Evolutionary conservation across 768 basidiomycete species (phyloP).

Genomic region (Pleurotus pulmonarius): DNA sequence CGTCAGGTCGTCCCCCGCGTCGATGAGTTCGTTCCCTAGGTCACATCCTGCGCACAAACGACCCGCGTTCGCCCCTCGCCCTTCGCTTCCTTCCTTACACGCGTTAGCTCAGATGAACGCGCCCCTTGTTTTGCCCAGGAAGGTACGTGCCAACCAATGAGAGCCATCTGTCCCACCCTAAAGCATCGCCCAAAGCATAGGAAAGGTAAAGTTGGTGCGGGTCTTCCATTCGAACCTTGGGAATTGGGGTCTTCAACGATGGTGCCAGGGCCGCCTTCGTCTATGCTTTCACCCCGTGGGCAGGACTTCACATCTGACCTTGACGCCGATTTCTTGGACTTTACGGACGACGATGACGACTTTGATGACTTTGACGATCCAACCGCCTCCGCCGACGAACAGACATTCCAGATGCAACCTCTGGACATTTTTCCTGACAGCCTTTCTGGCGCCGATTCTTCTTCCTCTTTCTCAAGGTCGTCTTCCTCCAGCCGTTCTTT

Average conservation of each 20-base stretch:
- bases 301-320: slow-evolving; percentile 15
- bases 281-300: slow-evolving; percentile 1
- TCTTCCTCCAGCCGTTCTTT: slow-evolving; percentile 3
- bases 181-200: slow-evolving; percentile 32
- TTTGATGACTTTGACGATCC: slow-evolving; percentile 1
- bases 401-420: too few relatives aligned
- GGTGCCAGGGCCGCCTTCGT: not conserved
- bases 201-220: slow-evolving; percentile 49
- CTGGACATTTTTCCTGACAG: not conserved
- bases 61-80: slow-evolving; percentile 44
- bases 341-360: slow-evolving; percentile 14
- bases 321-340: slow-evolving; percentile 16
- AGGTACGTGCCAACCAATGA: slow-evolving; percentile 27
- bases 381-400: not conserved
- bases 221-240: slow-evolving; percentile 54
- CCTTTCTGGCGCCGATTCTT: not conserved
- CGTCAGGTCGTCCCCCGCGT: not conserved
- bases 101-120: slow-evolving; percentile 45
- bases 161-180: not conserved
- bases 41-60: slow-evolving; percentile 38
- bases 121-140: slow-evolving; percentile 37
- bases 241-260: too few relatives aligned
- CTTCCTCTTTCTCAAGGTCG: slow-evolving; percentile 1
- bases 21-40: not conserved
- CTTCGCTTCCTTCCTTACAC: slow-evolving; percentile 48